Conservation (phyloP, 345 rosid species). For the Ricinus communis region DNA sequence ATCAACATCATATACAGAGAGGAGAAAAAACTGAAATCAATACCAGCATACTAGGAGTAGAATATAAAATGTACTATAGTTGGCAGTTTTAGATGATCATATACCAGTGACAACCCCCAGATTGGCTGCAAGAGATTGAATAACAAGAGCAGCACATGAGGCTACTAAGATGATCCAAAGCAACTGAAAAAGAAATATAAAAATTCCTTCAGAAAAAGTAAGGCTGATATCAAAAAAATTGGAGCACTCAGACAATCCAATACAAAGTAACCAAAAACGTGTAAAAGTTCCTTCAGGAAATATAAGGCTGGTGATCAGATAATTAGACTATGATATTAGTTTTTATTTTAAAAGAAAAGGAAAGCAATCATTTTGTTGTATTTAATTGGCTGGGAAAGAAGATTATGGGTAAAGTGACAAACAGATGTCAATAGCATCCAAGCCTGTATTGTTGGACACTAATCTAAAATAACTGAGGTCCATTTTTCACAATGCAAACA, state of each 20-base stretch:
- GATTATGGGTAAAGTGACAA: background rate
- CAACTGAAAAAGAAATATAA: slow-evolving; percentile 47
- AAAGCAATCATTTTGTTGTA: background rate
- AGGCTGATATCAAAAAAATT: background rate
- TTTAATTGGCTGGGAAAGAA: background rate
- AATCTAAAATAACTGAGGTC: background rate
- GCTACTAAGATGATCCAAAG: slow-evolving; percentile 95
- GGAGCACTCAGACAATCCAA: no score
- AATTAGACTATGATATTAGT: no score
- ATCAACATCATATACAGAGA: slow-evolving; percentile 11
- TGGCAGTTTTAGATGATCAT: background rate
- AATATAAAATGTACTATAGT: background rate
- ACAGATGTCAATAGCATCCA: background rate
- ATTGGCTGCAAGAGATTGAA: slow-evolving; percentile 93
- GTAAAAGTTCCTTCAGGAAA: no score
- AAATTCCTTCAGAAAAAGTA: slow-evolving; percentile 8
- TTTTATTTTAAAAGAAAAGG: no score
- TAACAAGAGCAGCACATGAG: slow-evolving; percentile 85
- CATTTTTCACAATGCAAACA: background rate
- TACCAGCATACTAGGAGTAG: background rate
- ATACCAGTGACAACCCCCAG: slow-evolving; percentile 93
- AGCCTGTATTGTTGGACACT: background rate
- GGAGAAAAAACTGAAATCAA: background rate
- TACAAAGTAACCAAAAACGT: no score
- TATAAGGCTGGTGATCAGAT: no score